These are phyloP conservation scores for Houttuynia cordata DNA, from an alignment of 164 flowering plant species.

Conservation along the genomic window DNA sequence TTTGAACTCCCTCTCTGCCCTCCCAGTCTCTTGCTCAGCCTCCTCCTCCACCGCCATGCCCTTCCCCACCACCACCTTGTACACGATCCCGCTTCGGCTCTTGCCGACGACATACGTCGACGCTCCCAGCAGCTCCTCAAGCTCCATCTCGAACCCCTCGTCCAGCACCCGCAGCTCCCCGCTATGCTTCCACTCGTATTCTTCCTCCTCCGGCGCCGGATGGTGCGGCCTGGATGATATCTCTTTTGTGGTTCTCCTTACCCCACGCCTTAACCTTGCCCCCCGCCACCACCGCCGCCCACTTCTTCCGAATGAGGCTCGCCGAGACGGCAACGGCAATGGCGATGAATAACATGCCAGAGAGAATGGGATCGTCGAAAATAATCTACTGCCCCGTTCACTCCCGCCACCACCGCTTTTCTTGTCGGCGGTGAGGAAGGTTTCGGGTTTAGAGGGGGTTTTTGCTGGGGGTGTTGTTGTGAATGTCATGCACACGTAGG, in stretches of 20 bases:
- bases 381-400: too few species aligned
- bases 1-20: too few species aligned
- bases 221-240: not conserved
- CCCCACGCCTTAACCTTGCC: too few species aligned
- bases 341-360: not conserved
- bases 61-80: too few species aligned
- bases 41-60: too few species aligned
- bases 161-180: conserved; percentile 67
- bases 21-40: too few species aligned
- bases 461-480: too few species aligned
- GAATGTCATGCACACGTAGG: too few species aligned
- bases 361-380: not conserved
- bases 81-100: too few species aligned
- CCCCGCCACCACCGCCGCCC: too few species aligned
- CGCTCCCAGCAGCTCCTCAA: conserved; percentile 94
- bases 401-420: conserved; percentile 3
- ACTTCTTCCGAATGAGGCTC: too few species aligned
- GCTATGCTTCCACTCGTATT: conserved; percentile 3
- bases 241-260: too few species aligned
- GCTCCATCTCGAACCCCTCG: conserved; percentile 53
- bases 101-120: conserved; percentile 92
- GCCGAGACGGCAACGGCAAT: not conserved
- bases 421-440: conserved; percentile 16
- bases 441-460: not conserved
- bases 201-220: not conserved